A percentile compares a stretch with the other conserved stretches of the same genome.
Conservation (phyloP, 768 basidiomycete genomes). For the Naganishia onofrii region DNA sequence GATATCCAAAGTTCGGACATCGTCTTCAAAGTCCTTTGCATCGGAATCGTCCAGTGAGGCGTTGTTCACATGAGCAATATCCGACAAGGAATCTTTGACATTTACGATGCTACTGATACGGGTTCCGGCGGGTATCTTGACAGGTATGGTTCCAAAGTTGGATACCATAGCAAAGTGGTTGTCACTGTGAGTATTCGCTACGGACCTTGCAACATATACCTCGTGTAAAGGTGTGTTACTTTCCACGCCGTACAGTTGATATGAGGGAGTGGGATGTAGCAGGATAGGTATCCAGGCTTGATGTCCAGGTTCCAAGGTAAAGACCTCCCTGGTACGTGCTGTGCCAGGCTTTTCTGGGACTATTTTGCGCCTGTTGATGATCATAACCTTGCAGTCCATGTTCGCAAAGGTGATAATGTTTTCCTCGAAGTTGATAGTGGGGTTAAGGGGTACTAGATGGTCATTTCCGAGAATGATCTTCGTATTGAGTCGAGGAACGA, state of each 20-base stretch:
- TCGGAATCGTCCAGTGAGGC: too few relatives aligned
- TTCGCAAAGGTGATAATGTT: neutral
- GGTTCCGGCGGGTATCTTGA: neutral
- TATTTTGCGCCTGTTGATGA: neutral
- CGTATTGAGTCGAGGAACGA: neutral
- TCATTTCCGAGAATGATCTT: slow-evolving; percentile 26
- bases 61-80: too few relatives aligned
- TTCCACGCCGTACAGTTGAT: neutral
- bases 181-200: neutral
- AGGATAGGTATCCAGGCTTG: too few relatives aligned
- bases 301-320: too few relatives aligned
- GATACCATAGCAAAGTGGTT: neutral
- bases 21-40: too few relatives aligned
- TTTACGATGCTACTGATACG: neutral
- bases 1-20: neutral
- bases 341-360: too few relatives aligned
- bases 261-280: too few relatives aligned
- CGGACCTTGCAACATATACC: neutral
- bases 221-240: neutral
- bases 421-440: slow-evolving; percentile 9
- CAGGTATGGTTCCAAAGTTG: neutral
- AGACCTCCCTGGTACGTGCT: too few relatives aligned
- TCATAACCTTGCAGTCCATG: neutral
- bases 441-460: slow-evolving; percentile 3
- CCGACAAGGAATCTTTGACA: too few relatives aligned